Evolutionary conservation across 2,329 filamentous ascomycete genomes (phyloP), one percentile per base, ranked within the genome.

Genomic region (Madurella mycetomatis): DNA sequence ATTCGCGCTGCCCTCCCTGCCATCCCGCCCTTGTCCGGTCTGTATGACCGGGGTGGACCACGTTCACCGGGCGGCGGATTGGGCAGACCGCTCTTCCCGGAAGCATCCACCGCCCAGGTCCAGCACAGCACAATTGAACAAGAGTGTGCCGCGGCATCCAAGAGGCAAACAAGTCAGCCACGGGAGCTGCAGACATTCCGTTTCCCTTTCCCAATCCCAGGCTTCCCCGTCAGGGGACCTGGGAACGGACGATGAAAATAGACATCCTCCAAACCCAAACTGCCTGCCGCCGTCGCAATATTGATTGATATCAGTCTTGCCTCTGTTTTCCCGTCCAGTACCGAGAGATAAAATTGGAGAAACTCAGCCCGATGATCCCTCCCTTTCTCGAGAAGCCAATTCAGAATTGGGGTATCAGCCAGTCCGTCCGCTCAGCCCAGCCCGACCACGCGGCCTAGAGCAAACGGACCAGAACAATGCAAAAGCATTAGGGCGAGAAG

Each of bases 31-130:
- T 18, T 47, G 32, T 17, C 19, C 11, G 19, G 25, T 41, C 47
- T 18, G 18, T 11, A 25, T 18, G 45, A 41, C 32, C 45, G 18
- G 54, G 48, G 45, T n/a, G n/a, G n/a, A n/a, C n/a, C 41, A 42
- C 32, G 41, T 41, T 17, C 31, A n/a, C 16, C 11, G 19, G 13
- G 12, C 5, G 8, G 5, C 5, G 25, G 9, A 12, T 34, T 15
- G 17, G 4, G 32, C 49, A 51, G 53, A 55, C 53, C 53, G 53
- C 48, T 41, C 9, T 47, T 48, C 42, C 11, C 13, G 11, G 11
- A 49, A 56, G 45, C 41, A 46, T 41, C 48, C 39, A 39, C 41
- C 47, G 31, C 34, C 34, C 43, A n/a, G 30, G 40, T 40, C 39
- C 15, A 18, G 32, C 17, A 30, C 17, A 13, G 13, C 12, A 30